Base-by-base conservation (phyloP, 2,329 filamentous ascomycete genomes). In the Colletotrichum sp. region DNA sequence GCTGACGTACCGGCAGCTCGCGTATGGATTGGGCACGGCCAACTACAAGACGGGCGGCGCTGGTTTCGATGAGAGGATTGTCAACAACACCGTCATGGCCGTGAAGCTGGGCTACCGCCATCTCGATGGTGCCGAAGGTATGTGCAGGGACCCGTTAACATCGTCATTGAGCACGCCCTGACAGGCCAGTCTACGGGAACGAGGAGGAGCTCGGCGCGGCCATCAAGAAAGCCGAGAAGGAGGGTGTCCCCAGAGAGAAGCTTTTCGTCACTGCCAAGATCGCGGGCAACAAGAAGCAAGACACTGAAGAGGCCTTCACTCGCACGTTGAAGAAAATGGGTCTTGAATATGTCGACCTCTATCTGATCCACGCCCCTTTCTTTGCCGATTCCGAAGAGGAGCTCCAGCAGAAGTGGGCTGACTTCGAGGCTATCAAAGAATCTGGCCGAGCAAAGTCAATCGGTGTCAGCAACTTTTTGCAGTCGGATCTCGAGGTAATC, bases 381-480 rank as follows among this genome's bases (percentile, higher is more conserved):
- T 90, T 89, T 79, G 88, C 89, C 73, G 84, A 86, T 4, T 82
- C 84, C 68, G 87, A 87, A 12, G 85, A 85, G 73, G 86, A 89
- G 44, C 83, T 96, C 82, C 94, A 92, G 82, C 78, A 83, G 60
- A 86, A 87, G 74, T 93, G 92, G 92, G 88, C 89, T 55, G 88
- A 91, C 71, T 82, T 93, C 79, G 92, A 94, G 81, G 91, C 90
- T 34, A 92, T 96, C 88, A 89, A 92, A 82, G 90, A 90, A 60
- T 90, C 90, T 2, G 93, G 93, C 77, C 90, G 90, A 76, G 92
- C 91, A 65, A 90, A 88, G 78, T 92, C 93, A 72, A 95, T 97
- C 79, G 95, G 95, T 68, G 92, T 97, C 16, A 95, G 93, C 80
- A 97, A 96, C 86, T 96, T 94, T 81, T 80, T 90, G 36, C 85